These are phyloP conservation scores for Eucalyptus tenuipes DNA, from an alignment of 345 rosid species.

Conservation along the genomic window DNA sequence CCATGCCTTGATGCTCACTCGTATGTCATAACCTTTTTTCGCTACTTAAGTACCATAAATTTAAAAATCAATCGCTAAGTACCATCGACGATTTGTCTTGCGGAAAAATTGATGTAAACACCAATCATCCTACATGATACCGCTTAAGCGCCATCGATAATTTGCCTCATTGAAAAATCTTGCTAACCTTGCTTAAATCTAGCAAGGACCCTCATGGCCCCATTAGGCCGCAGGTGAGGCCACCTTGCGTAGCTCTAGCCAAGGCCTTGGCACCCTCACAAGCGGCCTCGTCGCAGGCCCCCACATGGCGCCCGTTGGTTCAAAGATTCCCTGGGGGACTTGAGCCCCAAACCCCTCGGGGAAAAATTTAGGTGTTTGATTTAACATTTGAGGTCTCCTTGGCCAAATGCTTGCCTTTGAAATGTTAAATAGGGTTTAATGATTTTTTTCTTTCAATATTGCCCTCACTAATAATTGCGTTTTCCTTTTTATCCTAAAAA, in stretches of 20 bases:
- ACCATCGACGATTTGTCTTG: fast-evolving
- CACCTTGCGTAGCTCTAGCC: fast-evolving
- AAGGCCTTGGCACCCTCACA: too few species aligned
- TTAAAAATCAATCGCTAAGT: fast-evolving
- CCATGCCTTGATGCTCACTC: fast-evolving
- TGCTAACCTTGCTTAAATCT: fast-evolving
- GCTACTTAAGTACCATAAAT: fast-evolving
- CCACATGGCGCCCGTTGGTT: too few species aligned
- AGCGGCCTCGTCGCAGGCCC: fast-evolving
- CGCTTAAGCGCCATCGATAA: fast-evolving
- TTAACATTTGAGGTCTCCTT: too few species aligned
- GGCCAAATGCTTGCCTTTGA: too few species aligned
- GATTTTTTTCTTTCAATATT: too few species aligned
- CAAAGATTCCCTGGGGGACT: too few species aligned
- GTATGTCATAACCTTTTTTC: fast-evolving
- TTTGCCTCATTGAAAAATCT: fast-evolving
- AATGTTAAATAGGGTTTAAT: too few species aligned
- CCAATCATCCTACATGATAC: fast-evolving
- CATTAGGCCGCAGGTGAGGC: fast-evolving
- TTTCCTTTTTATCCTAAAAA: too few species aligned
- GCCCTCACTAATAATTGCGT: too few species aligned
- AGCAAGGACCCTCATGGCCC: too few species aligned
- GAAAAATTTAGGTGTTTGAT: too few species aligned
- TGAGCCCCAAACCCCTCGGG: too few species aligned
- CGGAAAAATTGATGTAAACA: fast-evolving